Evolutionary conservation across 768 basidiomycete genomes (phyloP), one percentile per base, ranked within the genome.

Genomic region (Mycena latifolia): DNA sequence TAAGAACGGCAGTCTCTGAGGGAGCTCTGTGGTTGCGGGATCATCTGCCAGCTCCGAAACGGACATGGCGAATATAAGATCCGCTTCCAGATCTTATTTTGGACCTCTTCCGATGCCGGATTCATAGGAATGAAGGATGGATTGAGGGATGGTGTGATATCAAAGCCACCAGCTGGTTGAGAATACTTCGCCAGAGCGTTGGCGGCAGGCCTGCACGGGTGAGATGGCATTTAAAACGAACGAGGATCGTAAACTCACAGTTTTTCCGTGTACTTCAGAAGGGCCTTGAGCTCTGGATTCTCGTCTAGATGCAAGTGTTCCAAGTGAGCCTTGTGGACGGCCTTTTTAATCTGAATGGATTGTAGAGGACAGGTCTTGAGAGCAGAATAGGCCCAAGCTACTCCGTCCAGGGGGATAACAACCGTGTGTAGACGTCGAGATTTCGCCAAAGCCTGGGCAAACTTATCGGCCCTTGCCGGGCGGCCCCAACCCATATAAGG

Each of bases 311-410:
- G 5, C 8, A 52, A 52, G 28, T 33, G 2, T 22, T 2, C 33
- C 51, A 6, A n/a, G 28, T 28, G 3, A 3, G 9, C 12, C 51
- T 8, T 28, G 3, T 1, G 11, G 28, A 53, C 3, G 18, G 63
- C 18, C 2, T 18, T 2, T 54, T 59, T 46, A 20, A 66, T 50
- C 27, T 43, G 27, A 35, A 66, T 60, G 12, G 14, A 15, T 25
- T 43, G n/a, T 22, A 66, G 22, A 28, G 65, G 58, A 35, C 52
- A 60, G 50, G 43, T 24, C 10, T 57, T 51, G 33, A 61, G 43
- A 2, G 5, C 20, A 11, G 25, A 10, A 37, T 46, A 55, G 1
- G 31, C 52, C 52, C 47, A 48, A 2, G 0, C 0, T 5, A 33
- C n/a, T 17, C 17, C 10, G 28, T 7, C 35, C 2, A 11, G 7